Evolutionary conservation across 2,329 filamentous ascomycete species (phyloP).

Genomic region (Elsinoe australis): DNA sequence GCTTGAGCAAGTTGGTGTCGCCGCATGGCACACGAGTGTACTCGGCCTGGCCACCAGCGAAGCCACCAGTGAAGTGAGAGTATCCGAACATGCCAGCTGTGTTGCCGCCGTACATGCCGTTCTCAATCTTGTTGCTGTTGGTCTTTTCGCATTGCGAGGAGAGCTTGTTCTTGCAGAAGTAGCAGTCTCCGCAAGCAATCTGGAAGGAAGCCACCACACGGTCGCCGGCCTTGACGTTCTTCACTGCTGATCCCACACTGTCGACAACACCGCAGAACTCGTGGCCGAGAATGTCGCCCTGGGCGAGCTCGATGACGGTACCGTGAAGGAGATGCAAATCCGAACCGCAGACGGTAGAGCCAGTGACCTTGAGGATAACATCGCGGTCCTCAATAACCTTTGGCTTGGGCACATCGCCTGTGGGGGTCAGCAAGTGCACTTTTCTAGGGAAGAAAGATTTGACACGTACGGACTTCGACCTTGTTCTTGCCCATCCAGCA

Average conservation of each 20-base stretch:
- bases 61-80: conserved; percentile 70
- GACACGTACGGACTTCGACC: conserved; percentile 58
- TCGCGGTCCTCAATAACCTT: conserved; percentile 65
- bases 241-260: conserved; percentile 38
- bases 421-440: conserved; percentile 8
- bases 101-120: conserved; percentile 69
- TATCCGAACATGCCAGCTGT: conserved; percentile 60
- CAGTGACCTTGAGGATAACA: conserved; percentile 72
- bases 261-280: conserved; percentile 48
- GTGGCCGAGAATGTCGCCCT: conserved; percentile 46
- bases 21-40: conserved; percentile 75
- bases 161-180: conserved; percentile 69
- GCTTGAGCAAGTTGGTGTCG: conserved; percentile 70
- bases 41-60: conserved; percentile 80
- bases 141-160: conserved; percentile 75
- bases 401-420: conserved; percentile 59
- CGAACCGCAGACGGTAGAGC: conserved; percentile 54
- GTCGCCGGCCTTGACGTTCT: conserved; percentile 38
- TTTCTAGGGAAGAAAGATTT: conserved; percentile 4
- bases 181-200: conserved; percentile 64
- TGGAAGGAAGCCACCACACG: conserved; percentile 81
- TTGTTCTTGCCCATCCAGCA: conserved; percentile 76
- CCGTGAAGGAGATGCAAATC: conserved; percentile 52
- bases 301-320: conserved; percentile 42
- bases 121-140: conserved; percentile 62